phyloP scores from a whole-genome alignment of 306 rosid genomes.

The Phaseolus lunatus region DNA sequence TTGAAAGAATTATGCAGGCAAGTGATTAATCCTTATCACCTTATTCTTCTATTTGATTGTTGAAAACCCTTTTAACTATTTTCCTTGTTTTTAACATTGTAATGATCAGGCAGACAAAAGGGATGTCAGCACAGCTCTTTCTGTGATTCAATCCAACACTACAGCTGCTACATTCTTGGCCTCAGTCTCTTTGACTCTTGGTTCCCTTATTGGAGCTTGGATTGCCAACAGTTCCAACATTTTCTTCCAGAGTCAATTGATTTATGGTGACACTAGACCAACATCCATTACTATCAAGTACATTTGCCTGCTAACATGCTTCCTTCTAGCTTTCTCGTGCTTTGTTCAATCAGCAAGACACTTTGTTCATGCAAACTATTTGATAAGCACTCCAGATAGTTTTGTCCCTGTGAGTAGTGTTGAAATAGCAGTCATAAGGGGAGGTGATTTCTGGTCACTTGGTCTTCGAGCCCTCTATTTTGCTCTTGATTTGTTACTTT shows the following conservation, averaged over 20 bases:
- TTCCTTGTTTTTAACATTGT: not conserved
- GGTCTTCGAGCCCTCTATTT: constrained; percentile 81
- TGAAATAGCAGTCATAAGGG: constrained; percentile 73
- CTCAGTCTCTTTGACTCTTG: constrained; percentile 65
- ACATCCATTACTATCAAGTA: constrained; percentile 65
- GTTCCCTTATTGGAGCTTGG: constrained; percentile 85
- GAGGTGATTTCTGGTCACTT: constrained; percentile 78
- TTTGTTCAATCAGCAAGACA: constrained; percentile 79
- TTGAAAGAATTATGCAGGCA: constrained; percentile 75
- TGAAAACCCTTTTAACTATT: not conserved
- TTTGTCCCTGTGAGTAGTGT: constrained; percentile 59
- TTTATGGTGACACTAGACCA: constrained; percentile 68
- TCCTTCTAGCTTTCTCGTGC: constrained; percentile 75
- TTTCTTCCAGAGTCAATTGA: constrained; percentile 54
- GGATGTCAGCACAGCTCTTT: constrained; percentile 53
- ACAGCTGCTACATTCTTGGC: constrained; percentile 71
- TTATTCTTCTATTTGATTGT: constrained; percentile 1
- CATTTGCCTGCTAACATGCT: constrained; percentile 63
- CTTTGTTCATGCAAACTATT: constrained; percentile 81
- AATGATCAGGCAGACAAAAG: constrained; percentile 55
- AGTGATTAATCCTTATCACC: constrained; percentile 7
- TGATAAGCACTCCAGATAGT: constrained; percentile 67
- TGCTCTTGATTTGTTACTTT: constrained; percentile 71
- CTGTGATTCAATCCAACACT: constrained; percentile 68
- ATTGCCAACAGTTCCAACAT: constrained; percentile 56